phyloP scores from a whole-genome alignment of 495 filamentous ascomycete species.

The Aspergillus sclerotioniger region DNA sequence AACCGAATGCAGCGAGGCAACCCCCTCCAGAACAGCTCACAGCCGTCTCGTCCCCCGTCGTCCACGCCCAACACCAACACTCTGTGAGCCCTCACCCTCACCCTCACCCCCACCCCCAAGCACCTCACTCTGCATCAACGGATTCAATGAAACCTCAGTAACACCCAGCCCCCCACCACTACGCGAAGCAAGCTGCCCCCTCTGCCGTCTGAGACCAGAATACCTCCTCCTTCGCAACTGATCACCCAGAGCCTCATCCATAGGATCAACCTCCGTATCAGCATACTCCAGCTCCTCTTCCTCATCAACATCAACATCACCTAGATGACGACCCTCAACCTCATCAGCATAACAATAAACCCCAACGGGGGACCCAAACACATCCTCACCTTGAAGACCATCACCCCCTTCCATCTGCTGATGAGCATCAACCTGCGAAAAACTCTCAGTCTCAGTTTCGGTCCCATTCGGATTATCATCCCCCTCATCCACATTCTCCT shows the following conservation, averaged over 20 bases:
- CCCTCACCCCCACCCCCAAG: no score
- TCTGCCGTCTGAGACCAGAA: neutral
- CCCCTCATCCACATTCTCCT: constrained; percentile 15
- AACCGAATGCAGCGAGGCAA: no score
- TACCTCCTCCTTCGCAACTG: neutral
- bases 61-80: neutral
- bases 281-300: neutral
- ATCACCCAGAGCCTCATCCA: neutral
- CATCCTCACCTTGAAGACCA: no score
- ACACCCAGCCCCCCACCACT: neutral
- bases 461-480: neutral
- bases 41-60: neutral
- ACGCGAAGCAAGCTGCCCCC: neutral
- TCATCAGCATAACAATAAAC: no score
- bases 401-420: neutral
- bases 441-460: neutral
- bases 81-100: neutral
- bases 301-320: no score
- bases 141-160: constrained; percentile 8
- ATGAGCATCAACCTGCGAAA: neutral
- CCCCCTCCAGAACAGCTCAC: no score
- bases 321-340: no score
- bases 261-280: neutral
- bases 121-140: neutral
- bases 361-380: no score